Evolutionary conservation across 1,284 basidiomycete genomes (phyloP).

Genomic region (Mycena sp.): DNA sequence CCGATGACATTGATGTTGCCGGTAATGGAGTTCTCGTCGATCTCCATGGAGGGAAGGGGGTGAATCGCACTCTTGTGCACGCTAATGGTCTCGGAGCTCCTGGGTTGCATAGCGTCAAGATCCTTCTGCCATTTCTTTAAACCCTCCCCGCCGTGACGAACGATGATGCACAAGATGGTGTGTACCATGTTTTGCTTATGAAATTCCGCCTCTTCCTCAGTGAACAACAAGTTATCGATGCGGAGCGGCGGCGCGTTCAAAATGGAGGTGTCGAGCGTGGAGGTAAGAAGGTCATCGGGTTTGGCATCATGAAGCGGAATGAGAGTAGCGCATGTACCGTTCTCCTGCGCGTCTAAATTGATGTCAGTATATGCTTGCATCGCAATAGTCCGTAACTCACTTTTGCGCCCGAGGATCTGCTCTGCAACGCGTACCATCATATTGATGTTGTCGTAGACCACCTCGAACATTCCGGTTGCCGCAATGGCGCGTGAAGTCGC

Average conservation of each 20-base stretch:
- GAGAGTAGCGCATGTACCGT: too few relatives aligned
- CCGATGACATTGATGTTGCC: too few relatives aligned
- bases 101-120: too few relatives aligned
- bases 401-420: too few relatives aligned
- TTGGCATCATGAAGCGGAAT: slow-evolving; percentile 30
- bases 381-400: not conserved
- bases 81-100: too few relatives aligned
- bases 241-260: slow-evolving; percentile 22
- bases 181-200: too few relatives aligned
- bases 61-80: too few relatives aligned
- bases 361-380: not conserved
- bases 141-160: too few relatives aligned
- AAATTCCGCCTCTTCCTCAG: slow-evolving; percentile 25
- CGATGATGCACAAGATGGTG: too few relatives aligned
- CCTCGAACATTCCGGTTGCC: not conserved
- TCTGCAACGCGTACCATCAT: slow-evolving; percentile 8
- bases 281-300: slow-evolving; percentile 25
- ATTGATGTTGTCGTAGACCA: slow-evolving; percentile 22
- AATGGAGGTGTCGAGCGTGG: slow-evolving; percentile 13
- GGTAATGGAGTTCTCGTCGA: too few relatives aligned
- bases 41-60: too few relatives aligned
- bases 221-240: slow-evolving; percentile 31
- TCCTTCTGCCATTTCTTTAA: too few relatives aligned
- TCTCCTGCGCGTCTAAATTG: slow-evolving; percentile 26
- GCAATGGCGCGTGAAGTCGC: not conserved